Conservation (phyloP, 2,329 filamentous ascomycete species). For the Neurospora sp. region DNA sequence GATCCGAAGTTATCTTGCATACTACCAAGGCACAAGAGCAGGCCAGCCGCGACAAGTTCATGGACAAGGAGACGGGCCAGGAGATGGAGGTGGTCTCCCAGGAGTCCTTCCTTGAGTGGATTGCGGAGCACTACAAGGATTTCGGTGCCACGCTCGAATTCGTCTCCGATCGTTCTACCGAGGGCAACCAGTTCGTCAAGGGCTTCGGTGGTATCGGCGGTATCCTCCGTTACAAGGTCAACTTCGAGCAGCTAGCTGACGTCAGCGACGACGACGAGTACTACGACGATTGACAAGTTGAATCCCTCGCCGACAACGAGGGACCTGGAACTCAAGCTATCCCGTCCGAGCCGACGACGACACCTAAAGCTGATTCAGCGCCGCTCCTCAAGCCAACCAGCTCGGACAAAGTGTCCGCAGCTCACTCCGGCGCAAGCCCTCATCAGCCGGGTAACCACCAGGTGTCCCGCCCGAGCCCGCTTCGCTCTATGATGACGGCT, state of each 20-base stretch:
- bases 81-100: slow-evolving; percentile 93
- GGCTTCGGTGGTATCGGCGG: slow-evolving; percentile 98
- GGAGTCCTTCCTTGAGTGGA: slow-evolving; percentile 96
- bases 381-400: slow-evolving; percentile 33
- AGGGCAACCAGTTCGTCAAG: slow-evolving; percentile 99
- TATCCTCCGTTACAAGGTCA: slow-evolving; percentile 97
- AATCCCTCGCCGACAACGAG: slow-evolving; percentile 82
- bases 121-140: slow-evolving; percentile 96
- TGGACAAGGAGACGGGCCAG: slow-evolving; percentile 90
- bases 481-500: slow-evolving; percentile 57
- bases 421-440: slow-evolving; percentile 32
- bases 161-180: slow-evolving; percentile 91
- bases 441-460: slow-evolving; percentile 35
- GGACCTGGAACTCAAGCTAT: slow-evolving; percentile 58
- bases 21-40: slow-evolving; percentile 79
- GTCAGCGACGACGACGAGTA: slow-evolving; percentile 86
- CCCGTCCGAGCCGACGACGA: slow-evolving; percentile 22
- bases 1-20: slow-evolving; percentile 66
- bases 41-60: slow-evolving; percentile 68
- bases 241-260: slow-evolving; percentile 97
- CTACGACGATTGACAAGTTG: slow-evolving; percentile 84
- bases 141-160: slow-evolving; percentile 95
- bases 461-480: slow-evolving; percentile 54
- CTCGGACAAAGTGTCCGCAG: slow-evolving; percentile 23
- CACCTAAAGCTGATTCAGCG: slow-evolving; percentile 21